Evolutionary conservation across 2,329 filamentous ascomycete genomes (phyloP).

Genomic region (Westerdykella ornata): DNA sequence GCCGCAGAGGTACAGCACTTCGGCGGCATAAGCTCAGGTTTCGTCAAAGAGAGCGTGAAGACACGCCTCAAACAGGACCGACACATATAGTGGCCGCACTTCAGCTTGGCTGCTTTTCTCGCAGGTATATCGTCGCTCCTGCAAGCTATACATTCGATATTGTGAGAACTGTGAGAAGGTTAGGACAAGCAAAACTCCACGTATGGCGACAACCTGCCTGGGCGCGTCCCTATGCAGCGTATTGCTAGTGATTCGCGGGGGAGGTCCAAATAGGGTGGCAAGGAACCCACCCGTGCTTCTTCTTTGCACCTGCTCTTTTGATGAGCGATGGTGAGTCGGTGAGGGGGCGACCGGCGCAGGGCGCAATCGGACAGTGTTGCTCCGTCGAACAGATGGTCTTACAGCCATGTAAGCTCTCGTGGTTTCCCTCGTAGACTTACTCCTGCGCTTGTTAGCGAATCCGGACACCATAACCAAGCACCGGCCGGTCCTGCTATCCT

Average conservation of each 20-base stretch:
- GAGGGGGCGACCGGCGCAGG: conserved; percentile 4
- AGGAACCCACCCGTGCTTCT: conserved; percentile 30
- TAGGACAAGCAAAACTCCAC: conserved; percentile 6
- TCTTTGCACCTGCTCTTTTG: conserved; percentile 20
- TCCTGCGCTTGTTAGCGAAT: conserved; percentile 23
- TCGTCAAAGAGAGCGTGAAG: conserved; percentile 68
- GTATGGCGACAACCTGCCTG: conserved; percentile 10
- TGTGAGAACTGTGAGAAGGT: conserved; percentile 43
- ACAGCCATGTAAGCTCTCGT: conserved; percentile 21
- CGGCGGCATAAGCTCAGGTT: conserved; percentile 78
- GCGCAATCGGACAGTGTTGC: conserved; percentile 22
- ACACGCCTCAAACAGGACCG: conserved; percentile 64
- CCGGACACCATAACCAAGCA: too few relatives aligned
- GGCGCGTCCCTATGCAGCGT: conserved; percentile 22
- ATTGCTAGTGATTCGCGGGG: conserved; percentile 17
- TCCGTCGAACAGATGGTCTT: conserved; percentile 26
- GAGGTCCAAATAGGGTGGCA: conserved; percentile 27
- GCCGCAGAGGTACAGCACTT: conserved; percentile 67
- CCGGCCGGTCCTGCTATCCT: too few relatives aligned
- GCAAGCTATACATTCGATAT: conserved; percentile 67
- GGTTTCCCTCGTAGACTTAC: conserved; percentile 27
- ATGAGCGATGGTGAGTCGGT: conserved; percentile 16
- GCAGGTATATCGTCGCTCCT: conserved; percentile 58
- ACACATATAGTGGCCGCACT: conserved; percentile 78
- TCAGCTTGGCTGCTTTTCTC: conserved; percentile 61